phyloP scores from a whole-genome alignment of 371 early-diverging fungal species.

The Rhizopus microsporus region DNA sequence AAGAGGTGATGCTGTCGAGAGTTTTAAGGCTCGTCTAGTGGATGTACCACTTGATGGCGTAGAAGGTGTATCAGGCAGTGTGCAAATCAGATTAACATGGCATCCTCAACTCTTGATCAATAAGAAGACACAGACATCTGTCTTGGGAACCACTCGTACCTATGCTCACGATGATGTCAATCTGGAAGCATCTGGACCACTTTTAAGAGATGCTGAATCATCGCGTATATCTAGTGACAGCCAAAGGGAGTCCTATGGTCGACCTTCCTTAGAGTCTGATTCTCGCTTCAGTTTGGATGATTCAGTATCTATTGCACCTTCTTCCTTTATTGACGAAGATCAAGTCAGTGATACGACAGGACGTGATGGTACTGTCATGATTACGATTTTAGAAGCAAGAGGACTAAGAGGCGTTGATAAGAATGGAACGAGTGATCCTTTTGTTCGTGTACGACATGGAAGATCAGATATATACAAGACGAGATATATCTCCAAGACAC shows the following conservation, averaged over 20 bases:
- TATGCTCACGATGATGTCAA: conserved; percentile 23
- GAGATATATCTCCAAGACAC: conserved; percentile 72
- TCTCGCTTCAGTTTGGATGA: conserved; percentile 18
- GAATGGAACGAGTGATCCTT: conserved; percentile 65
- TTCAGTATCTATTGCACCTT: conserved; percentile 17
- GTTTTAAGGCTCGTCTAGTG: conserved; percentile 35
- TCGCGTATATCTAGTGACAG: conserved; percentile 11
- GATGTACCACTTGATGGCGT: conserved; percentile 49
- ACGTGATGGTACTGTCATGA: conserved; percentile 43
- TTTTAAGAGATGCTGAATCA: conserved; percentile 8
- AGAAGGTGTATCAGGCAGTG: conserved; percentile 42
- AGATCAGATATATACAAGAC: conserved; percentile 72
- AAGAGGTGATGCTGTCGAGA: conserved; percentile 43
- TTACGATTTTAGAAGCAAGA: conserved; percentile 58
- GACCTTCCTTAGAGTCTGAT: background rate
- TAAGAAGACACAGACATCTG: conserved; percentile 46
- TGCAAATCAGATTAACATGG: conserved; percentile 45
- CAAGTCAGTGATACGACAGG: conserved; percentile 26
- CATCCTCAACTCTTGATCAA: conserved; percentile 45
- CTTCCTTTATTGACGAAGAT: conserved; percentile 16
- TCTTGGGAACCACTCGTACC: conserved; percentile 28
- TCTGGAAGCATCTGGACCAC: conserved; percentile 24
- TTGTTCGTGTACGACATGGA: conserved; percentile 48
- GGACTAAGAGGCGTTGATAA: conserved; percentile 66
- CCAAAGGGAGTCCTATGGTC: background rate